These are phyloP conservation scores for Sugiyamaella smithiae DNA, from an alignment of 805 yeast species.

Conservation along the genomic window DNA sequence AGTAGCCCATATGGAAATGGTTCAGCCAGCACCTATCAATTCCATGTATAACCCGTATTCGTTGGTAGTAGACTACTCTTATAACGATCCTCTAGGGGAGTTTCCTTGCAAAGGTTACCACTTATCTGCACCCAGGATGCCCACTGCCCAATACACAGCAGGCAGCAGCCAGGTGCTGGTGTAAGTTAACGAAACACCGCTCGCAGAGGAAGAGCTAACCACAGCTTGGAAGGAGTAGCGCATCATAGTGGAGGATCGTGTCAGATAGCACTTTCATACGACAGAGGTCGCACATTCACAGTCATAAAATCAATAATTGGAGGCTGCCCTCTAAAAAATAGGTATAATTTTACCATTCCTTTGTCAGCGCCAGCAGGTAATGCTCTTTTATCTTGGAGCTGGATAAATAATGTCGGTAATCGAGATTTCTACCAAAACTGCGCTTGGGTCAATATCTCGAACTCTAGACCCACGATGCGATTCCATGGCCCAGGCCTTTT, in stretches of 20 bases:
- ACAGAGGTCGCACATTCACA: conserved; percentile 24
- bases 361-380: conserved; percentile 23
- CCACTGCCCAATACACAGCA: conserved; percentile 20
- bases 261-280: conserved; percentile 26
- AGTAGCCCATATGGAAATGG: conserved; percentile 26
- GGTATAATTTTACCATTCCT: conserved; percentile 23
- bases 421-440: conserved; percentile 27
- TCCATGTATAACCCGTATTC: conserved; percentile 22
- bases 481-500: conserved; percentile 22
- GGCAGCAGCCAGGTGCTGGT: conserved; percentile 17
- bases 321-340: conserved; percentile 24
- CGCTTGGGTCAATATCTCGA: conserved; percentile 25
- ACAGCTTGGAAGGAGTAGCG: conserved; percentile 20
- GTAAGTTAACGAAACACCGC: conserved; percentile 3
- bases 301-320: conserved; percentile 28
- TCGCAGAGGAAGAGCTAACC: neutral
- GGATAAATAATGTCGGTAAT: conserved; percentile 25
- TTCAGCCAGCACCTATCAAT: conserved; percentile 25
- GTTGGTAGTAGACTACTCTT: conserved; percentile 20
- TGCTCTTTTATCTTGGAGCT: conserved; percentile 26
- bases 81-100: conserved; percentile 21
- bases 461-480: conserved; percentile 4
- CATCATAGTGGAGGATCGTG: conserved; percentile 27
- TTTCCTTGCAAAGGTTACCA: conserved; percentile 29
- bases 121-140: conserved; percentile 10